phyloP scores from a whole-genome alignment of 2,329 filamentous ascomycete genomes.

The Colletotrichum sp. region DNA sequence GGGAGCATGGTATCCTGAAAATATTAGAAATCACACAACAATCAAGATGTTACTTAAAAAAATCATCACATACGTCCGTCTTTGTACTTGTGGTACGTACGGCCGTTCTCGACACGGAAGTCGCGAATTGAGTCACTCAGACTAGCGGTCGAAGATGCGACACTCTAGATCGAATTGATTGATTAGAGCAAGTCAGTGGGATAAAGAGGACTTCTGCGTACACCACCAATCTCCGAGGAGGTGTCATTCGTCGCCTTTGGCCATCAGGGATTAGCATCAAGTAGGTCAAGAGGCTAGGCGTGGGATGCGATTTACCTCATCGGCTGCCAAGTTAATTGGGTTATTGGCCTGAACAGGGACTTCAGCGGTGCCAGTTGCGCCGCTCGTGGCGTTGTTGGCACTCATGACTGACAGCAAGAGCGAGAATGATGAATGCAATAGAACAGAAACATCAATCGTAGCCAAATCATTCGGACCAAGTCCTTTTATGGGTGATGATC shows the following conservation, averaged over 20 bases:
- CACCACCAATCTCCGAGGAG: not conserved
- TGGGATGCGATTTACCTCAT: not conserved
- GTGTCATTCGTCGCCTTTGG: not conserved
- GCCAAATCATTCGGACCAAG: not conserved
- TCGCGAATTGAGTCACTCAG: constrained; percentile 33
- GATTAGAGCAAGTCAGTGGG: not conserved
- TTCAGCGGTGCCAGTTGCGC: not conserved
- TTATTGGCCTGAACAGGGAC: not conserved
- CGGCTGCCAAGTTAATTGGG: not conserved
- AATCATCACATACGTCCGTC: not conserved
- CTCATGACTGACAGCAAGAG: not conserved
- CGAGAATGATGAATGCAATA: not conserved
- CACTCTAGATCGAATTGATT: not conserved
- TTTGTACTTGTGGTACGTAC: constrained; percentile 2
- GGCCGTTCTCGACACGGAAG: not conserved
- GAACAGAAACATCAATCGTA: not conserved
- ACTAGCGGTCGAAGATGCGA: constrained; percentile 19
- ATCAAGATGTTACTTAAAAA: not conserved
- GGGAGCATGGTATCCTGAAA: not conserved
- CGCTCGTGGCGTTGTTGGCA: not conserved
- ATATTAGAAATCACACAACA: fast-evolving
- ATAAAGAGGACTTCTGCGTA: not conserved
- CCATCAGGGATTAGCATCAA: not conserved
- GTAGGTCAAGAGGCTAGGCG: no score
- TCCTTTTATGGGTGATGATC: not conserved